Evolutionary conservation across 495 filamentous ascomycete species (phyloP).

Genomic region (Aeminium ludgeri): DNA sequence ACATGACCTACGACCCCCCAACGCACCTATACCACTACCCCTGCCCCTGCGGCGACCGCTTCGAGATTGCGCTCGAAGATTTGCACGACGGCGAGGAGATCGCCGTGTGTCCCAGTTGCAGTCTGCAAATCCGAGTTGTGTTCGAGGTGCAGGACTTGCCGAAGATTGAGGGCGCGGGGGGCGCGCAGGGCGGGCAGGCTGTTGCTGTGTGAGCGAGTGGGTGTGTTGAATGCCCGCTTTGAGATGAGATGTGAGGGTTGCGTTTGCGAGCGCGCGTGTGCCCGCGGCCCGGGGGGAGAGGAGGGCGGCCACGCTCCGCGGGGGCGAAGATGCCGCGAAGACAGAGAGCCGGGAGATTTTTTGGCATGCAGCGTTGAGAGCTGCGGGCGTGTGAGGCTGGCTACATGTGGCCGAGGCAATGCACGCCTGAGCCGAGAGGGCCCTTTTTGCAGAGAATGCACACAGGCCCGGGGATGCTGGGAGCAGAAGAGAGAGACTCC

Average conservation of each 20-base stretch:
- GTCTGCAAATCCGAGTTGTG: slow-evolving; percentile 87
- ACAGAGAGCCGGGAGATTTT: no score
- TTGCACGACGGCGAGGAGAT: slow-evolving; percentile 79
- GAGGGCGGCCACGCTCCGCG: no score
- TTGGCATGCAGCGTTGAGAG: no score
- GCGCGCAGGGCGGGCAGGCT: slow-evolving; percentile 14
- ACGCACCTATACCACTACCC: slow-evolving; percentile 86
- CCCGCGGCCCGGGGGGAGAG: no score
- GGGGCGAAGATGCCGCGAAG: no score
- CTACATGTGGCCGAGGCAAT: no score
- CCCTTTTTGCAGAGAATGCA: no score
- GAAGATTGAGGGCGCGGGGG: slow-evolving; percentile 21
- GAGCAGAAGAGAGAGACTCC: no score
- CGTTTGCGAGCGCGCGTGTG: no score
- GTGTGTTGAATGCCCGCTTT: not conserved
- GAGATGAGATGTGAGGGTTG: not conserved
- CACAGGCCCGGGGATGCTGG: no score
- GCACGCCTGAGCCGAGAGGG: no score
- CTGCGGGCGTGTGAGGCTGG: no score
- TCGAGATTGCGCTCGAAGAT: slow-evolving; percentile 78
- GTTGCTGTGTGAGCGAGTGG: slow-evolving; percentile 16
- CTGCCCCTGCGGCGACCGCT: slow-evolving; percentile 92
- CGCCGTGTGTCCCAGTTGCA: slow-evolving; percentile 90
- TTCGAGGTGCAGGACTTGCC: slow-evolving; percentile 49
- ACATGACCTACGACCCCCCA: slow-evolving; percentile 80